Evolutionary conservation across 1,139 yeast species (phyloP), one percentile per base, ranked within the genome.

Genomic region (Geotrichum phurueaensis): DNA sequence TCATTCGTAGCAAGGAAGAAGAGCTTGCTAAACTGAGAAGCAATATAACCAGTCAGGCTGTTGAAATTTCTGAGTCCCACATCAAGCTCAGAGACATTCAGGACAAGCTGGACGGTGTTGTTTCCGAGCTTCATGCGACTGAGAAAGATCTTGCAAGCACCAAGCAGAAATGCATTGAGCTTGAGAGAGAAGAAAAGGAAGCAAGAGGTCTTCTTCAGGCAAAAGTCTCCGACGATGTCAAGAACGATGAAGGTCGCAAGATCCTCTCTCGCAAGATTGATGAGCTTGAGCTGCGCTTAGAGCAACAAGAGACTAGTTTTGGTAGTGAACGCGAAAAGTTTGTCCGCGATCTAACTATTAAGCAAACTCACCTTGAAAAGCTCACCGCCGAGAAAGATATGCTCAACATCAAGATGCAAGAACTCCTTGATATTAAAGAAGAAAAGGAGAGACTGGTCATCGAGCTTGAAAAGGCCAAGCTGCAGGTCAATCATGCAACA

Each of bases 1-100:
- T 75, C 45, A 67, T 79, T 54, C 66, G 69, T 22, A 67, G 70
- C 47, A 80, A 77, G 63, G 80, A 78, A 60, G 66, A 68, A 7
- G 81, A 76, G 56, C 65, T 78, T 27, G 68, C 68, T 4, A 63
- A 70, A 12, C 60, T 76, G 31, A 63, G 64, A 45, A 51, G 64
- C 4, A 65, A 67, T 27, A 68, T 71, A 45, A 3, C 72, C 71
- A 31, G 63, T 69, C 22, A 65, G 65, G n/a, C 68, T 65, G 9
- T 70, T 69, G 51, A 53, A 23, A 29, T 62, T 7, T 53, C 60
- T 15, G 53, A 56, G 18, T 18, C 36, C 36, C 59, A 47, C 4
- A 25, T 58, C n/a, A 61, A 62, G 48, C 55, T 66, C 13, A 61
- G 63, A 25, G 50, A 58, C 13, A 53, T 67, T 23, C 67, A 67